Evolutionary conservation across 2,329 filamentous ascomycete genomes (phyloP), one percentile per base, ranked within the genome.

Genomic region (Whalleya microplaca): DNA sequence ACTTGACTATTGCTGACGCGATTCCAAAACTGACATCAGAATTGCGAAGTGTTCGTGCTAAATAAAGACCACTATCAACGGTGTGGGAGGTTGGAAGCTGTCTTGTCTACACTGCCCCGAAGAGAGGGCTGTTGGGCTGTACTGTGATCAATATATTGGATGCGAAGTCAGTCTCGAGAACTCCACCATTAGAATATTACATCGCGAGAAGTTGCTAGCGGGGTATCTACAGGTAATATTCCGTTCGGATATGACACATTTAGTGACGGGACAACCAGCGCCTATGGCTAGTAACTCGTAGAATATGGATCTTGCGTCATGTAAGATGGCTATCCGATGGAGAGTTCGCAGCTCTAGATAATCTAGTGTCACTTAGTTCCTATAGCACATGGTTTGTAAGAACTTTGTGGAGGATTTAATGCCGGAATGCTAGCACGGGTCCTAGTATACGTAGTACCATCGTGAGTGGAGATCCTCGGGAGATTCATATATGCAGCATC

Each of bases 221-320:
- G 53, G 18, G 45, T 23, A 45, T 45, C 32, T 29, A 53, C 41
- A 49, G 20, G 41, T 37, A 56, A 41, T 51, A 27, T 47, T 53
- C 8, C 44, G 46, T 12, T 49, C 19, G 19, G 32, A 16, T 37
- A 37, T 37, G 14, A 12, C 14, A 37, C 9, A 4, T 27, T 9
- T 27, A 27, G 23, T 9, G 41, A 40, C 54, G 42, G 51, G 42
- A 23, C 20, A 41, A 40, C 23, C n/a, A n/a, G 9, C 27, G 32
- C 55, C 23, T 56, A 54, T 53, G 48, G 32, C 32, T 16, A 54
- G 40, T 27, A 47, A 27, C 48, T 51, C 55, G 54, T 60, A 60
- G 57, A 56, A 56, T 60, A 58, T 56, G 59, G 47, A 60, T 60
- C 57, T 56, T 55, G 57, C 55, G 53, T 62, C 45, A 60, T 58